Percentiles rank a stretch among this genome's conserved stretches.
phyloP scores from a whole-genome alignment of 192 early-diverging fungal species.

The Coemansia nantahalensis region DNA sequence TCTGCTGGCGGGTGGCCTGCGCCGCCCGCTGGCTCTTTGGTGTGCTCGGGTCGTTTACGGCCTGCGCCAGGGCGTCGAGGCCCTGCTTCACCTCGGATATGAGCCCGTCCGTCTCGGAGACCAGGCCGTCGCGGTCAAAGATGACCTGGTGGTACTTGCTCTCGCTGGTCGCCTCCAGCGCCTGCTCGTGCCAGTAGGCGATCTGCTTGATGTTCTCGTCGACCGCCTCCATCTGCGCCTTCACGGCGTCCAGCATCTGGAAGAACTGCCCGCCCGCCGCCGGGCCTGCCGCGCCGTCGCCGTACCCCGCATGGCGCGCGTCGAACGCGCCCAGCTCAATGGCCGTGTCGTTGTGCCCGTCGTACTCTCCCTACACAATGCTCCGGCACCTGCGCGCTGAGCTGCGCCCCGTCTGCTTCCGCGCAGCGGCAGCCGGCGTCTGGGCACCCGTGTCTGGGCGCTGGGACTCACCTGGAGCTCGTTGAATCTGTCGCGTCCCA shows the following conservation, averaged over 20 bases:
- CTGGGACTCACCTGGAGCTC: conserved; percentile 45
- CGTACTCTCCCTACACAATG: conserved; percentile 34
- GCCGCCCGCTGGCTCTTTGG: conserved; percentile 35
- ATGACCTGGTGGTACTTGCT: conserved; percentile 38
- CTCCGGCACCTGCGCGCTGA: no score
- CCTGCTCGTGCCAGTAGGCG: conserved; percentile 45
- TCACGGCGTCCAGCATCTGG: conserved; percentile 22
- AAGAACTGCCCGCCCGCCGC: conserved; percentile 44
- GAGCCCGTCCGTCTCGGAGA: conserved; percentile 35
- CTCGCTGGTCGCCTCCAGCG: conserved; percentile 48
- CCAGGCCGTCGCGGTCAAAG: conserved; percentile 45
- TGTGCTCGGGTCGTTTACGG: conserved; percentile 36
- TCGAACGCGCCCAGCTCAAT: conserved; percentile 39
- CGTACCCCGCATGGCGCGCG: conserved; percentile 10
- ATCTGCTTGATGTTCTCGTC: conserved; percentile 41
- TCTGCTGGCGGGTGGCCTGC: no score
- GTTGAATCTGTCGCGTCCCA: conserved; percentile 53
- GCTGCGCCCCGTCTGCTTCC: no score
- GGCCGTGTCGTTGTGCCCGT: conserved; percentile 34
- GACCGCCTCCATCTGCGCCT: conserved; percentile 36
- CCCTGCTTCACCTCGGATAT: conserved; percentile 39
- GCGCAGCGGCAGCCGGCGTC: no score
- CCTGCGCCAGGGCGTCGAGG: conserved; percentile 37
- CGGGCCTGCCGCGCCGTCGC: conserved; percentile 3
- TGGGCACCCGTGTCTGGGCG: not conserved